phyloP scores from a whole-genome alignment of 2,329 filamentous ascomycete genomes.

The Claviceps maximensis region DNA sequence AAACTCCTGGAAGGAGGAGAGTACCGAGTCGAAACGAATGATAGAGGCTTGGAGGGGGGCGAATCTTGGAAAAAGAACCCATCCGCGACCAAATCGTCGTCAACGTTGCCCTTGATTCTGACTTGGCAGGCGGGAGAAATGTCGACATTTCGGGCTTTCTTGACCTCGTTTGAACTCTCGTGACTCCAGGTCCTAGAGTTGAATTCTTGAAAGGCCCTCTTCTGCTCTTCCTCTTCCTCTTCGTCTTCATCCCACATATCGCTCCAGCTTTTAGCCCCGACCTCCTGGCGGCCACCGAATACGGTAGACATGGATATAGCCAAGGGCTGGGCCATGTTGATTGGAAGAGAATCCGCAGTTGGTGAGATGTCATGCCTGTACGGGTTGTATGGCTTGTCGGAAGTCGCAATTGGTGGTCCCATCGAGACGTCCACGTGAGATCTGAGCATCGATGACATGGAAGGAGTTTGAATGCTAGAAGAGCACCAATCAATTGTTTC shows the following conservation, averaged over 20 bases:
- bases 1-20: slow-evolving; percentile 54
- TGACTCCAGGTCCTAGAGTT: slow-evolving; percentile 71
- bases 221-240: slow-evolving; percentile 57
- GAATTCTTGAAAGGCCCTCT: slow-evolving; percentile 45
- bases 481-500: slow-evolving; percentile 67
- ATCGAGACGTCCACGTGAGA: slow-evolving; percentile 73
- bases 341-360: slow-evolving; percentile 59
- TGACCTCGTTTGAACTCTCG: slow-evolving; percentile 41
- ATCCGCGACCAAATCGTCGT: slow-evolving; percentile 53
- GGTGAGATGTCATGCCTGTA: slow-evolving; percentile 34
- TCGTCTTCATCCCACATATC: slow-evolving; percentile 92
- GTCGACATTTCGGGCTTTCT: slow-evolving; percentile 12
- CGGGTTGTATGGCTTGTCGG: slow-evolving; percentile 24
- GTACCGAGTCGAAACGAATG: slow-evolving; percentile 36
- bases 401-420: slow-evolving; percentile 55
- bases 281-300: slow-evolving; percentile 64
- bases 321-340: slow-evolving; percentile 64
- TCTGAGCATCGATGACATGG: slow-evolving; percentile 70
- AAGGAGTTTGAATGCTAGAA: slow-evolving; percentile 62
- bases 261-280: slow-evolving; percentile 96
- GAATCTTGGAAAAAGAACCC: slow-evolving; percentile 64
- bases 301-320: slow-evolving; percentile 62
- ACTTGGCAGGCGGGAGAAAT: slow-evolving; percentile 12
- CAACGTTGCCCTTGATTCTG: slow-evolving; percentile 37
- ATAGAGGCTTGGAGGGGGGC: slow-evolving; percentile 23